phyloP scores from a whole-genome alignment of 2,329 filamentous ascomycete genomes.

The Sordariomycetes sp. region DNA sequence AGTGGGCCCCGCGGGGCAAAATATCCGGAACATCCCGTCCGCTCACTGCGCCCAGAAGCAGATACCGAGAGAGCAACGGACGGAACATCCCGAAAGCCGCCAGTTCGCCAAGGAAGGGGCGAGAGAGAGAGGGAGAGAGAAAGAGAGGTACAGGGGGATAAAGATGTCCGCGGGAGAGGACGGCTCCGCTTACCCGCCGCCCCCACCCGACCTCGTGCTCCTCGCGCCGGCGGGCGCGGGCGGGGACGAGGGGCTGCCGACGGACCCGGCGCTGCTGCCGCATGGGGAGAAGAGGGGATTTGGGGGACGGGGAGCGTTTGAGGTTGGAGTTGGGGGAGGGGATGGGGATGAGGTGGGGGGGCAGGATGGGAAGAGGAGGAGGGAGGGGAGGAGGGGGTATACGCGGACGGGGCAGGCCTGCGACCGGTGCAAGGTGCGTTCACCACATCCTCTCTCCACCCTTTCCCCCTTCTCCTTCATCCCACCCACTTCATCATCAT shows the following conservation, averaged over 20 bases:
- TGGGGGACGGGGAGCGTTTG: too few species aligned
- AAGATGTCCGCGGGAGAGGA: neutral
- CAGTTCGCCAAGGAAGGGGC: too few species aligned
- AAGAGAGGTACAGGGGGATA: too few species aligned
- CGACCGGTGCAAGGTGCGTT: conserved; percentile 71
- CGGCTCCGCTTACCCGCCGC: neutral
- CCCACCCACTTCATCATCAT: neutral
- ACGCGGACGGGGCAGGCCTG: conserved; percentile 72
- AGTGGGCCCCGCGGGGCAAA: too few species aligned
- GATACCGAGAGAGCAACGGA: neutral
- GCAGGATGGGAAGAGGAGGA: neutral
- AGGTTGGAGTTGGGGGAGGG: neutral
- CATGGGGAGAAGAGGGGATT: neutral
- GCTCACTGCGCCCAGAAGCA: neutral
- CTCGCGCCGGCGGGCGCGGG: neutral
- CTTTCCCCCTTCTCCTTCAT: conserved; percentile 1
- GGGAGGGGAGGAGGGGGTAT: conserved; percentile 23
- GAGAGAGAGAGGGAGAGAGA: too few species aligned
- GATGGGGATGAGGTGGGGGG: neutral
- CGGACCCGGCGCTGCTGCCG: too few species aligned
- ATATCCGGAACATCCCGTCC: neutral
- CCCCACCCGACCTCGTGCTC: neutral
- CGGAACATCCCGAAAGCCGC: neutral
- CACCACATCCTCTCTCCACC: conserved; percentile 10
- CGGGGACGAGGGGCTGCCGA: neutral